These are phyloP conservation scores for Vanderwaltozyma tropicalis DNA, from an alignment of 805 yeast species.

Conservation along the genomic window DNA sequence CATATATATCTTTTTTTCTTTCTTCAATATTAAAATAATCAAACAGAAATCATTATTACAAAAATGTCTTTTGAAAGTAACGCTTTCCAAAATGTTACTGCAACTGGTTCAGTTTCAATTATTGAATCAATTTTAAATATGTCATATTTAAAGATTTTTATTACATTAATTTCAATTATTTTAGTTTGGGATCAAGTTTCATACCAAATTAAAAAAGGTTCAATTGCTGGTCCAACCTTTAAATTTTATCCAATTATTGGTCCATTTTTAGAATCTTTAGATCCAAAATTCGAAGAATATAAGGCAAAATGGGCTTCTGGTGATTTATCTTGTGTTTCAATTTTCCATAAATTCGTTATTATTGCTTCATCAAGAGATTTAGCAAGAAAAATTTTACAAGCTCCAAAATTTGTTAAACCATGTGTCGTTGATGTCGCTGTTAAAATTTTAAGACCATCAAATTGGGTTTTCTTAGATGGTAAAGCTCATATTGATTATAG, in stretches of 20 bases:
- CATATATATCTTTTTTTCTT: too few relatives aligned
- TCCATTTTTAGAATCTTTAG: constrained; percentile 86
- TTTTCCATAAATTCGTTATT: constrained; percentile 95
- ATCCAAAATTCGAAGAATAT: constrained; percentile 93
- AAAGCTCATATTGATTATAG: constrained; percentile 92
- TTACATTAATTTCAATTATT: constrained; percentile 38
- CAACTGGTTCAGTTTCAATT: background rate
- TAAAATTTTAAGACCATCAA: constrained; percentile 86
- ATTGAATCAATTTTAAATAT: background rate
- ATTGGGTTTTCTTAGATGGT: constrained; percentile 97
- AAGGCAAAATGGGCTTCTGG: constrained; percentile 91
- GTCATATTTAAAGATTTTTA: constrained; percentile 26
- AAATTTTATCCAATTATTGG: constrained; percentile 95
- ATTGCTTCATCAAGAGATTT: constrained; percentile 83
- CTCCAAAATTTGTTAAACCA: constrained; percentile 86
- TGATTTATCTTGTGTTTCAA: constrained; percentile 89
- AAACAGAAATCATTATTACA: too few relatives aligned
- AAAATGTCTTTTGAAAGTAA: background rate
- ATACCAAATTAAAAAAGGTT: constrained; percentile 73
- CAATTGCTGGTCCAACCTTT: constrained; percentile 79
- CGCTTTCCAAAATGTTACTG: background rate
- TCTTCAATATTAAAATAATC: too few relatives aligned
- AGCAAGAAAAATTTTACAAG: constrained; percentile 74
- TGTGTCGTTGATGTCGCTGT: constrained; percentile 97
- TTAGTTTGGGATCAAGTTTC: constrained; percentile 64